Conservation (phyloP, 1,139 yeast genomes). For the Diutina rugosa region DNA sequence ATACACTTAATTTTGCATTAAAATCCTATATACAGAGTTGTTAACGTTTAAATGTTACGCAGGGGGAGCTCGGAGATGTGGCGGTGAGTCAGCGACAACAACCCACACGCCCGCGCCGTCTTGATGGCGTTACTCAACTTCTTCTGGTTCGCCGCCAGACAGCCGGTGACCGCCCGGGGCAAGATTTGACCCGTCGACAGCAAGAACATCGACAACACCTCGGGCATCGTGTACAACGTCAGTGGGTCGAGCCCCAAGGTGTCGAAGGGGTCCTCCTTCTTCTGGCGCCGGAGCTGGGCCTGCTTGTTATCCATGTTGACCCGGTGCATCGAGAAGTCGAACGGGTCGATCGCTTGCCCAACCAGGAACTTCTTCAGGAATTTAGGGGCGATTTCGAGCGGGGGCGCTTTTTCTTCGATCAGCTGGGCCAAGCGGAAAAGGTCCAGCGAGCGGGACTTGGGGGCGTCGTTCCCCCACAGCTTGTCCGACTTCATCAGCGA, state of each 20-base stretch:
- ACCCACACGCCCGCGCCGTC: constrained; percentile 56
- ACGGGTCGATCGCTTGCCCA: constrained; percentile 53
- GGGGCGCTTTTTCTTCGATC: constrained; percentile 13
- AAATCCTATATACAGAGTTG: background rate
- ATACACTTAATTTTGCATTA: background rate
- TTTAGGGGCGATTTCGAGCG: constrained; percentile 14
- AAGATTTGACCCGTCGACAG: constrained; percentile 55
- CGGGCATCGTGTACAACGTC: constrained; percentile 55
- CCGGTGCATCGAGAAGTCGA: constrained; percentile 54
- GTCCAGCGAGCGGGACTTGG: background rate
- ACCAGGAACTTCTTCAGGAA: constrained; percentile 28
- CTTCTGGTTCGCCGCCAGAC: constrained; percentile 48
- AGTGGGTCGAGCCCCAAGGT: constrained; percentile 48
- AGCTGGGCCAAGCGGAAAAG: background rate
- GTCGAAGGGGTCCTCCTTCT: constrained; percentile 31
- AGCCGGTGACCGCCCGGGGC: constrained; percentile 57
- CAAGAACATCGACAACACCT: constrained; percentile 43
- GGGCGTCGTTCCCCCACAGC: background rate
- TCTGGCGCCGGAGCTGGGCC: constrained; percentile 5
- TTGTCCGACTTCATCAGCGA: background rate
- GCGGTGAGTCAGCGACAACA: background rate
- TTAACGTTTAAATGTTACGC: background rate
- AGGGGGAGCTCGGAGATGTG: background rate
- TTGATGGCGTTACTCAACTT: constrained; percentile 53
- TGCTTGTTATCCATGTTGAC: constrained; percentile 20